A percentile compares a stretch with the other conserved stretches of the same genome.
phyloP scores from a whole-genome alignment of 306 rosid species.

The Echinosophora koreensis region DNA sequence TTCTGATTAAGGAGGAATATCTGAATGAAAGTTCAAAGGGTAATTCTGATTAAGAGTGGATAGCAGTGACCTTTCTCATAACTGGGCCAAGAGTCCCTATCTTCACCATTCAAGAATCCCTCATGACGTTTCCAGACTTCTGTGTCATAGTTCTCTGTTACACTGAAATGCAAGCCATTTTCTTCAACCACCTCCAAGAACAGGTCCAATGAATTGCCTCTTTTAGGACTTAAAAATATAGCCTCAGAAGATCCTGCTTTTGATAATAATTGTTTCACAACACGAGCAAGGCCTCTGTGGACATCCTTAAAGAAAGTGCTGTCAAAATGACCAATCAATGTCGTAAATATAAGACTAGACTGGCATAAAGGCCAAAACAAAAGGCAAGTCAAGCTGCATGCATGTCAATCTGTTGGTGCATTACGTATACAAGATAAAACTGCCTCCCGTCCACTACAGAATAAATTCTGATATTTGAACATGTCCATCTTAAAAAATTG shows the following conservation, averaged over 20 bases:
- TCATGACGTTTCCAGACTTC: slow-evolving; percentile 76
- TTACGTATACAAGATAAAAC: slow-evolving; percentile 37
- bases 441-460: slow-evolving; percentile 43
- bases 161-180: slow-evolving; percentile 62
- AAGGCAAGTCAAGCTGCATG: slow-evolving; percentile 48
- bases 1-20: slow-evolving; percentile 71
- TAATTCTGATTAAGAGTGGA: slow-evolving; percentile 73
- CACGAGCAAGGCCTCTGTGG: slow-evolving; percentile 74
- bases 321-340: slow-evolving; percentile 52
- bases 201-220: slow-evolving; percentile 77
- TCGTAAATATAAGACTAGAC: slow-evolving; percentile 46
- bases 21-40: slow-evolving; percentile 63
- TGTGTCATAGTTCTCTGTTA: slow-evolving; percentile 69
- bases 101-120: slow-evolving; percentile 61
- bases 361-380: slow-evolving; percentile 52
- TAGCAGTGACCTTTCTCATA: slow-evolving; percentile 82
- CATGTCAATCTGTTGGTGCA: slow-evolving; percentile 51
- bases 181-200: slow-evolving; percentile 69
- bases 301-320: slow-evolving; percentile 90
- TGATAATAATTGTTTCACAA: slow-evolving; percentile 61
- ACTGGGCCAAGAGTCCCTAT: slow-evolving; percentile 70
- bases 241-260: slow-evolving; percentile 68
- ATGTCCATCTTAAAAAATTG: slow-evolving; percentile 48
- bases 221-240: slow-evolving; percentile 76
- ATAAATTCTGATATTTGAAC: slow-evolving; percentile 43